phyloP scores from a whole-genome alignment of 345 rosid species.

The Boechera divaricarpa region DNA sequence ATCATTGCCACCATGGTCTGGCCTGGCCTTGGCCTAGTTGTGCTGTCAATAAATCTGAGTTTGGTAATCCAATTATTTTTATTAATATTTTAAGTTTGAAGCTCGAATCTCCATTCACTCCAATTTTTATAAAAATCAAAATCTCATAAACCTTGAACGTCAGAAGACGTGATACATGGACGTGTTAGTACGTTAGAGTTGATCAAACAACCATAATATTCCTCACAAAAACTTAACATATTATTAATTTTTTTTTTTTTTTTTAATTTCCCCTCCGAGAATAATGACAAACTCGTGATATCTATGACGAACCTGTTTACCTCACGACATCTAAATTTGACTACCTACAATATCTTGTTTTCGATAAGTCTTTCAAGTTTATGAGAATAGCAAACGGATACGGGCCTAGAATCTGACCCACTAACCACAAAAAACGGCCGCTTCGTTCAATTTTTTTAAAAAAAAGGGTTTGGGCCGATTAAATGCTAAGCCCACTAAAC shows the following conservation, averaged over 20 bases:
- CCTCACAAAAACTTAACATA: background rate
- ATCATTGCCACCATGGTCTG: constrained; percentile 41
- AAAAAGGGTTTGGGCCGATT: no score
- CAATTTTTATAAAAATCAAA: background rate
- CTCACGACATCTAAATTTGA: constrained; percentile 13
- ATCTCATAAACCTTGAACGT: constrained; percentile 8
- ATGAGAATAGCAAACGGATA: background rate
- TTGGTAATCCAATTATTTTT: constrained; percentile 22
- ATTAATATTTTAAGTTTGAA: background rate
- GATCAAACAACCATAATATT: constrained; percentile 1
- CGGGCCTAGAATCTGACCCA: background rate
- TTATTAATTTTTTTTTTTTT: no score
- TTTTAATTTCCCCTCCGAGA: background rate
- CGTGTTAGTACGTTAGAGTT: constrained; percentile 33
- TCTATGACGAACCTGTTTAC: background rate
- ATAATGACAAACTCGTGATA: constrained; percentile 2
- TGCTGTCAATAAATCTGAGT: constrained; percentile 44
- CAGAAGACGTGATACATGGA: constrained; percentile 41
- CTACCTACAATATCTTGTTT: background rate
- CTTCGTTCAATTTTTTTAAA: no score
- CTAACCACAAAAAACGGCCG: background rate
- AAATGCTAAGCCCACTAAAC: no score
- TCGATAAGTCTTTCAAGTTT: background rate
- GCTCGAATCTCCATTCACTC: constrained; percentile 41
- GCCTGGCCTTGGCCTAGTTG: constrained; percentile 43